phyloP scores from a whole-genome alignment of 768 basidiomycete genomes.

The Sarcodon sp. region DNA sequence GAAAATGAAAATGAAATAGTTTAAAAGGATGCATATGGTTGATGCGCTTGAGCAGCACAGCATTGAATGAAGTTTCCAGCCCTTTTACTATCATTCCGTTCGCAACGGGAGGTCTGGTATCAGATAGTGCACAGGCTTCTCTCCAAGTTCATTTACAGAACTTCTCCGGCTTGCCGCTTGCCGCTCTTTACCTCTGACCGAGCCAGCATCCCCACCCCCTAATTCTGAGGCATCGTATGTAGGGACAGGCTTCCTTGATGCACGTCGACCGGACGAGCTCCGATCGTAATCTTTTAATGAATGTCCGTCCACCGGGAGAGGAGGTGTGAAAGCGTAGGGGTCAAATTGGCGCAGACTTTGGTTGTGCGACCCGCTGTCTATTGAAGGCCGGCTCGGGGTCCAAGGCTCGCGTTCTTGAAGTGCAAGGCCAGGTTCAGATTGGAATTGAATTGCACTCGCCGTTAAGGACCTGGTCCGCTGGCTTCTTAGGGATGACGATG shows the following conservation, averaged over 20 bases:
- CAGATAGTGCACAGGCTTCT: too few species aligned
- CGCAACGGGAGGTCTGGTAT: too few species aligned
- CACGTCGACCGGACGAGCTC: slow-evolving; percentile 7
- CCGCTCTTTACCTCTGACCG: background rate
- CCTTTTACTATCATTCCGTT: too few species aligned
- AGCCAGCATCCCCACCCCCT: background rate
- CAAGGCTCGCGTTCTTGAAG: background rate
- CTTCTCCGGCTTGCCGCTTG: too few species aligned
- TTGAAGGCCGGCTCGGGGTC: background rate
- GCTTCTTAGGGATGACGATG: background rate
- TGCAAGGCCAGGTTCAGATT: background rate
- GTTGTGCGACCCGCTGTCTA: background rate
- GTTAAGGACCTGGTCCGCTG: background rate
- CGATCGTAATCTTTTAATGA: background rate
- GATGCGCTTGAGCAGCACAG: too few species aligned
- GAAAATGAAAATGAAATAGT: too few species aligned
- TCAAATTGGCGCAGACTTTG: background rate
- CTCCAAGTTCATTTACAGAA: too few species aligned
- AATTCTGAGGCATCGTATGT: slow-evolving; percentile 3
- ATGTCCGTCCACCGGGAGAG: background rate
- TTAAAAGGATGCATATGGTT: too few species aligned
- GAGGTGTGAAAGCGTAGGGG: background rate
- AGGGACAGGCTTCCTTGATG: slow-evolving; percentile 12
- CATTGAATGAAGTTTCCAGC: too few species aligned
- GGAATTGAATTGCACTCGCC: background rate